Evolutionary conservation across 73 alveolate species (phyloP), one percentile per base, ranked within the genome.

Genomic region (Paramecium primaurelia): DNA sequence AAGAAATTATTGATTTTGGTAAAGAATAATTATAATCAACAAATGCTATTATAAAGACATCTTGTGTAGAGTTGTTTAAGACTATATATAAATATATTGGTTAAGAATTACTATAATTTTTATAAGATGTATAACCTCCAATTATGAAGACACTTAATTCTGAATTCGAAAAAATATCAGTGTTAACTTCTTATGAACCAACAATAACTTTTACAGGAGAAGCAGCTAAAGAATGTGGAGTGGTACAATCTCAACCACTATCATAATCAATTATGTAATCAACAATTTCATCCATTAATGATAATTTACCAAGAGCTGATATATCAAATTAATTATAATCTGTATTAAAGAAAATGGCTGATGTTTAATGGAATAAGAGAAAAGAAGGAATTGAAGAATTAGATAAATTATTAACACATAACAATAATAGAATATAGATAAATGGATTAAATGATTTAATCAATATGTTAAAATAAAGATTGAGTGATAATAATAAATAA

Each of bases 361-460:
- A 89, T 89, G 69, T 83, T 6, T 47, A 89, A 71, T 89, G 94
- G 94, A 71, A 89, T n/a, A 89, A 77, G 34, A 77, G 94, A 20
- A 89, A 89, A 28, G 94, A 89, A 47, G 94, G 92, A 6, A 32
- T 89, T 34, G 94, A 89, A 49, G 94, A 89, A 71, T 89, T 89
- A 32, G 94, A 89, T 40, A 89, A 71, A 73, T 4, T 89, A 71
- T 49, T 89, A 11, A 20, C 68, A 28, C 49, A 45, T 12, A 71
- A 59, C 45, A 71, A 71, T 45, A 71, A 89, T 69, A 64, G 94
- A 69, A 71, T 89, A 2, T 51, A 38, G n/a, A 37, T 71, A 0
- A 89, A 77, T 45, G 94, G 94, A 22, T 47, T 89, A 25, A 45
- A 36, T n/a, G 94, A 89, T 68, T 71, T 89, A 25, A 30, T 89